Percentiles rank a stretch among this genome's conserved stretches.
phyloP scores from a whole-genome alignment of 306 rosid species.

The Alnus rubra region DNA sequence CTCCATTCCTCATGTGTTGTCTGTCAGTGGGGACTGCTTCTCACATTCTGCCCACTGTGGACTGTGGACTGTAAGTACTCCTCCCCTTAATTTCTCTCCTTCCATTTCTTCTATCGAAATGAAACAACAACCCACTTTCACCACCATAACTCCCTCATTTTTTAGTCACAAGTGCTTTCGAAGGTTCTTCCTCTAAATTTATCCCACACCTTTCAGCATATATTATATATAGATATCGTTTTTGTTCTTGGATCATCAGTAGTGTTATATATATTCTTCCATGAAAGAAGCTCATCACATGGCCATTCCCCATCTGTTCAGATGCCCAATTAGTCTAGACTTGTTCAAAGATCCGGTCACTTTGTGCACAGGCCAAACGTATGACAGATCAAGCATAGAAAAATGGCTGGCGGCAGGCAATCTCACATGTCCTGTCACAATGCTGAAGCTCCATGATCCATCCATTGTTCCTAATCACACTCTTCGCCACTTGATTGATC shows the following conservation, averaged over 20 bases:
- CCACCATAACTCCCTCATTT: not conserved
- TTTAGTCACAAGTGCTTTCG: not conserved
- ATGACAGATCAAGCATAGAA: constrained; percentile 78
- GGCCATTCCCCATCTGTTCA: constrained; percentile 66
- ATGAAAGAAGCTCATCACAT: constrained; percentile 56
- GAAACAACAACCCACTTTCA: not conserved
- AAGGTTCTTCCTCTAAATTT: not conserved
- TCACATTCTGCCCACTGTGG: constrained; percentile 18
- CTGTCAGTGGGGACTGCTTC: constrained; percentile 34
- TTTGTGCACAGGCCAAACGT: constrained; percentile 84
- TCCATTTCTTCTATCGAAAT: not conserved
- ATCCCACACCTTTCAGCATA: not conserved
- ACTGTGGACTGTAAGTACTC: constrained; percentile 18
- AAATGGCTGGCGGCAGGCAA: constrained; percentile 77
- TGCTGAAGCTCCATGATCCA: constrained; percentile 80
- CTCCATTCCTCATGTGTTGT: constrained; percentile 30
- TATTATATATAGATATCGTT: too few relatives aligned
- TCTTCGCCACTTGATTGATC: constrained; percentile 69
- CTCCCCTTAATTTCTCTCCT: constrained; percentile 14
- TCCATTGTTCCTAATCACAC: constrained; percentile 81
- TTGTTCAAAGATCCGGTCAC: constrained; percentile 85
- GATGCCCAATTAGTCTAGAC: constrained; percentile 85
- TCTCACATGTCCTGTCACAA: constrained; percentile 91
- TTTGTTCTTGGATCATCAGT: too few relatives aligned
- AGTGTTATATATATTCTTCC: not conserved